These are phyloP conservation scores for Triglochin maritima DNA, from an alignment of 106 monocot genomes.

Conservation along the genomic window DNA sequence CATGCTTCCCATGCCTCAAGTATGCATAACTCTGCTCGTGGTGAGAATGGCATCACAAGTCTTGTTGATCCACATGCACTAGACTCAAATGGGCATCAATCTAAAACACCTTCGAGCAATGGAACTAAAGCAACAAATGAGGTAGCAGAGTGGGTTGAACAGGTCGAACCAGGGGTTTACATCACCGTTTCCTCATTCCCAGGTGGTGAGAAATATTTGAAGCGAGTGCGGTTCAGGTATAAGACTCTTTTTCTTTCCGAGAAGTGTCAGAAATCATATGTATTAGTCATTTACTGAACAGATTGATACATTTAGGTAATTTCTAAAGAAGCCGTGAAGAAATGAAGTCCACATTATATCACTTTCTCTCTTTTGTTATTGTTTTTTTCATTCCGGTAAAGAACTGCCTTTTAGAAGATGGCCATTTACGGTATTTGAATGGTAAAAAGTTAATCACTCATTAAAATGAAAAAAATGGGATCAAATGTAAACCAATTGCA, in stretches of 20 bases:
- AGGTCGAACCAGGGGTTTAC: constrained; percentile 53
- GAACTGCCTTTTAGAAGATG: too few relatives aligned
- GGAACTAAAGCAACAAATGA: constrained; percentile 9
- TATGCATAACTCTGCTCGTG: constrained; percentile 2
- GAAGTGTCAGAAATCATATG: background rate
- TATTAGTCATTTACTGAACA: too few relatives aligned
- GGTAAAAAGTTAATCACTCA: too few relatives aligned
- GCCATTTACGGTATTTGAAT: too few relatives aligned
- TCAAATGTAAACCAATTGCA: too few relatives aligned
- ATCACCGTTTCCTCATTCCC: constrained; percentile 36
- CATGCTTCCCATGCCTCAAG: constrained; percentile 8
- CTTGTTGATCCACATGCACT: constrained; percentile 5
- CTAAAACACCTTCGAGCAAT: constrained; percentile 17
- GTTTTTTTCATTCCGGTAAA: too few relatives aligned
- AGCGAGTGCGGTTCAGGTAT: constrained; percentile 61
- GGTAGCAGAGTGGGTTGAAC: constrained; percentile 47
- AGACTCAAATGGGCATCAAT: constrained; percentile 20
- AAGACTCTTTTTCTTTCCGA: background rate
- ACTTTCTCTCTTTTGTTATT: too few relatives aligned
- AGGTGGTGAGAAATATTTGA: constrained; percentile 44
- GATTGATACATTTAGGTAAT: too few relatives aligned
- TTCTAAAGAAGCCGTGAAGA: too few relatives aligned
- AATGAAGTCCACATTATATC: too few relatives aligned
- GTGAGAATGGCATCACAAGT: constrained; percentile 6
- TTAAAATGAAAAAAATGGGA: too few relatives aligned